Evolutionary conservation across 2,329 filamentous ascomycete species (phyloP).

Genomic region (Hypoxylon sp.): DNA sequence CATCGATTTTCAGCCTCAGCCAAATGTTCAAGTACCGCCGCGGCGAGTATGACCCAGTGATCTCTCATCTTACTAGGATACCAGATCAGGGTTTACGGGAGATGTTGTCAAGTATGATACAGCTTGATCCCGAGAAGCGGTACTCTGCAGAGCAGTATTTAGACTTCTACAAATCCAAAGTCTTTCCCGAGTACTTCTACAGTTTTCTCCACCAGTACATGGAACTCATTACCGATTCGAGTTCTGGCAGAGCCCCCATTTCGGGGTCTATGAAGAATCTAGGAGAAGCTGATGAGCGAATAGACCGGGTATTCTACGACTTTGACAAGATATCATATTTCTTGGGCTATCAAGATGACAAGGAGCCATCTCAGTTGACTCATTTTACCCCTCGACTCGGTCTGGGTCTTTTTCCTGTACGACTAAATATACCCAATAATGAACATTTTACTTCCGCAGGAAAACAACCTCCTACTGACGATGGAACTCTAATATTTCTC

Average conservation of each 20-base stretch:
- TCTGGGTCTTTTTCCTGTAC: conserved; percentile 80
- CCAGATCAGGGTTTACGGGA: conserved; percentile 89
- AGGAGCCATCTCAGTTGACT: conserved; percentile 49
- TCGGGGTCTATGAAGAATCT: conserved; percentile 79
- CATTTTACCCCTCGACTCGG: conserved; percentile 65
- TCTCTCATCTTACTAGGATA: conserved; percentile 86
- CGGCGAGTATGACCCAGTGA: conserved; percentile 90
- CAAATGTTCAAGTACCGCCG: conserved; percentile 95
- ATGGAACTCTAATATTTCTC: conserved; percentile 93
- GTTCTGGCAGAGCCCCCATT: conserved; percentile 80
- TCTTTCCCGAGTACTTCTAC: conserved; percentile 97
- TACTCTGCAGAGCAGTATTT: conserved; percentile 96
- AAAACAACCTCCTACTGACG: conserved; percentile 77
- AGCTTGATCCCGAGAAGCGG: conserved; percentile 89
- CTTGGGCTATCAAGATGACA: conserved; percentile 78
- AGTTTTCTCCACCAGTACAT: conserved; percentile 98
- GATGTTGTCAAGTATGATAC: conserved; percentile 95
- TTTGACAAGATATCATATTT: conserved; percentile 99
- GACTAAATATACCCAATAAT: conserved; percentile 88
- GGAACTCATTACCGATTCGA: conserved; percentile 93
- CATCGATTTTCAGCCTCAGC: conserved; percentile 96
- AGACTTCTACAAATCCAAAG: conserved; percentile 90
- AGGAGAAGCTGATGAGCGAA: conserved; percentile 91
- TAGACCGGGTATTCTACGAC: conserved; percentile 92
- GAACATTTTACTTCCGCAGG: conserved; percentile 76